A percentile compares a stretch with the other conserved stretches of the same genome.
Evolutionary conservation across 2,329 filamentous ascomycete species (phyloP).

Genomic region (Colletotrichum echinochloae): DNA sequence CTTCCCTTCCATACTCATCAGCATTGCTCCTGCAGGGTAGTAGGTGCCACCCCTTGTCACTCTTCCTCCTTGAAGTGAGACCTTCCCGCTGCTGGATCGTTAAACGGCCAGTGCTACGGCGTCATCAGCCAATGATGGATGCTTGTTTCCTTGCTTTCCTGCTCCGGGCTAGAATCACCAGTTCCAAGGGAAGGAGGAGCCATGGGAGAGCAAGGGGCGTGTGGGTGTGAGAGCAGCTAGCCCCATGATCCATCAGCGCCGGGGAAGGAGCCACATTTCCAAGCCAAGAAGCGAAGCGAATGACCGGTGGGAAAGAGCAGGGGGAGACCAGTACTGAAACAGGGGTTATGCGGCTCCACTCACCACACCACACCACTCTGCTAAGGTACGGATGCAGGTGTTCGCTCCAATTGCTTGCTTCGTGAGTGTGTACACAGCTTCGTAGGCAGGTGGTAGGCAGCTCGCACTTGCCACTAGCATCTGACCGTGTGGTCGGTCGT

Average conservation of each 20-base stretch:
- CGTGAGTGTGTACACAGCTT: too few relatives aligned
- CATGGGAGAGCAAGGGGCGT: not conserved
- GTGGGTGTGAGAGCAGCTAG: conserved; percentile 18
- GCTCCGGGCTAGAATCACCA: conserved; percentile 6
- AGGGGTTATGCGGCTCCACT: conserved; percentile 35
- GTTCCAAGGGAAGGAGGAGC: conserved; percentile 10
- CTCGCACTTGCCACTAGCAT: too few relatives aligned
- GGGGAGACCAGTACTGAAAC: conserved; percentile 36
- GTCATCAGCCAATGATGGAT: conserved; percentile 6
- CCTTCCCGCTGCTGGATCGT: conserved; percentile 31
- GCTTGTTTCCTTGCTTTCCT: conserved; percentile 14
- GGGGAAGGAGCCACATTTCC: conserved; percentile 28
- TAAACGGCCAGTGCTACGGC: conserved; percentile 27
- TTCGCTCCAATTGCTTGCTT: not conserved
- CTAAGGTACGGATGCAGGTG: not conserved
- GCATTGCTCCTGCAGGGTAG: conserved; percentile 18
- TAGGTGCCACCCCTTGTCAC: conserved; percentile 28
- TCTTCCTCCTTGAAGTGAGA: conserved; percentile 27
- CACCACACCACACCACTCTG: not conserved
- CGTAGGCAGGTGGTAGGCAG: not conserved
- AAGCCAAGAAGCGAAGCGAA: conserved; percentile 16
- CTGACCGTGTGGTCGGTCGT: too few relatives aligned
- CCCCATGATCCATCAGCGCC: not conserved
- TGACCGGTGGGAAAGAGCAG: conserved; percentile 23
- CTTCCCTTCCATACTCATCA: not conserved